Evolutionary conservation across 805 yeast genomes (phyloP), one percentile per base, ranked within the genome.

Genomic region (Allodekkera sacchari): DNA sequence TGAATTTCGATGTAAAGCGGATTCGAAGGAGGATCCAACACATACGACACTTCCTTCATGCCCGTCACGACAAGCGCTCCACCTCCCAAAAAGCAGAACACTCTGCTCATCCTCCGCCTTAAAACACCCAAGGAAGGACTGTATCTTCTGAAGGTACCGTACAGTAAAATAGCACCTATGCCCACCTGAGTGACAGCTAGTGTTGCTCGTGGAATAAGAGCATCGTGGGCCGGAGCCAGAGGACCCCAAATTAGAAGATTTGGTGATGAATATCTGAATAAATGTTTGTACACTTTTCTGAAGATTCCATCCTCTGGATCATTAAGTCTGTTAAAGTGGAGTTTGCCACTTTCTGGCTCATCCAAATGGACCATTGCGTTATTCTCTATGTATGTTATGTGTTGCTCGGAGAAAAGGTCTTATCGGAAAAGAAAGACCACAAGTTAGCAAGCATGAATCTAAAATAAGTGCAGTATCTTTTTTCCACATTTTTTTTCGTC

Each of bases 181-280:
- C 43, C 41, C 4, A 43, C n/a, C 38, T 57, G 61, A 5, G 42
- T 32, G 18, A 37, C 33, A 2, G 56, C 52, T 38, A 57, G 27
- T 0, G 45, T 19, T 5, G 41, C 37, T 21, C 61, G 39, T 17
- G 53, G 40, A 2, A 38, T 14, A 14, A 46, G 28, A 8, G 55
- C 52, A 40, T 57, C 63, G 23, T 53, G 57, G 6, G 61, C 57
- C 3, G 61, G 61, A 7, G 55, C 57, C 18, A 55, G 34, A 1
- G 61, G 57, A 3, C 60, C 59, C 51, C 53, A 52, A 7, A 55
- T 28, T 13, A 45, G 33, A 11, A 55, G 37, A 18, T 45, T 43
- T 13, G 57, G 56, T 4, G 48, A 31, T 8, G 57, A 41, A 30
- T 51, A 53, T 22, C 59, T 36, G 35, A 45, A 51, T 21, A 36